Evolutionary conservation across 352 stramenopile genomes (phyloP).

Genomic region (Phytophthora podocarpi): DNA sequence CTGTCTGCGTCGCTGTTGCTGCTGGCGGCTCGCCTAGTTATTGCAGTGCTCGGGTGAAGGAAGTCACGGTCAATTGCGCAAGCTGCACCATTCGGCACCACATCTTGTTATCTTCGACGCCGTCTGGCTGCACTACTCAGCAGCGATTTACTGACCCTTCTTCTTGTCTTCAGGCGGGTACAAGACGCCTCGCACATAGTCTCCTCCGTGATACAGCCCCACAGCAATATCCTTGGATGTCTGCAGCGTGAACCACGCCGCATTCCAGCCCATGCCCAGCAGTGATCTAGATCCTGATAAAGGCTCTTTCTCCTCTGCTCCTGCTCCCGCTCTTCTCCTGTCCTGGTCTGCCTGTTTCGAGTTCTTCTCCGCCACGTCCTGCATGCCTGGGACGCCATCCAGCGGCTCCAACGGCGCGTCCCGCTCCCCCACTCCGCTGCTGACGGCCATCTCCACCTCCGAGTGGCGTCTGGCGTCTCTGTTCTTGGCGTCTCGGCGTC

Average conservation of each 20-base stretch:
- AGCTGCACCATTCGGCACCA: too few relatives aligned
- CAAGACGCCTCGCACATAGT: constrained; percentile 48
- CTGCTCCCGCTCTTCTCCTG: neutral
- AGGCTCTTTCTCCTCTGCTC: constrained; percentile 6
- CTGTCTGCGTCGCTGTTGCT: neutral
- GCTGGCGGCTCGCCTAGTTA: neutral
- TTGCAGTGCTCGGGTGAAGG: too few relatives aligned
- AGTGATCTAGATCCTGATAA: constrained; percentile 23
- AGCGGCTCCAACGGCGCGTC: constrained; percentile 42
- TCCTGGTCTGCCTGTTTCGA: constrained; percentile 7
- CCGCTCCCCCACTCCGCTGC: constrained; percentile 34
- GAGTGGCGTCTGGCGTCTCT: constrained; percentile 40
- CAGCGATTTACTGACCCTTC: constrained; percentile 4
- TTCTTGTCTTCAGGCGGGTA: constrained; percentile 23
- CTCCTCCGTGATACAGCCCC: constrained; percentile 47
- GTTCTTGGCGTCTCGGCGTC: constrained; percentile 44
- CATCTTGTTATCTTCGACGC: neutral
- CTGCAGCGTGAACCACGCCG: constrained; percentile 53
- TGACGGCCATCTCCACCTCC: constrained; percentile 65
- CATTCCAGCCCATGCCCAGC: constrained; percentile 36
- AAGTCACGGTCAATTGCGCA: too few relatives aligned
- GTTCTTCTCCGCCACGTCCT: constrained; percentile 26
- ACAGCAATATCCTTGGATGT: constrained; percentile 51
- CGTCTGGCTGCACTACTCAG: neutral
- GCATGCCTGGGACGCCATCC: constrained; percentile 33